A percentile compares a stretch with the other conserved stretches of the same genome.
phyloP scores from a whole-genome alignment of 352 stramenopile species.

The Phytophthora cryptogea region DNA sequence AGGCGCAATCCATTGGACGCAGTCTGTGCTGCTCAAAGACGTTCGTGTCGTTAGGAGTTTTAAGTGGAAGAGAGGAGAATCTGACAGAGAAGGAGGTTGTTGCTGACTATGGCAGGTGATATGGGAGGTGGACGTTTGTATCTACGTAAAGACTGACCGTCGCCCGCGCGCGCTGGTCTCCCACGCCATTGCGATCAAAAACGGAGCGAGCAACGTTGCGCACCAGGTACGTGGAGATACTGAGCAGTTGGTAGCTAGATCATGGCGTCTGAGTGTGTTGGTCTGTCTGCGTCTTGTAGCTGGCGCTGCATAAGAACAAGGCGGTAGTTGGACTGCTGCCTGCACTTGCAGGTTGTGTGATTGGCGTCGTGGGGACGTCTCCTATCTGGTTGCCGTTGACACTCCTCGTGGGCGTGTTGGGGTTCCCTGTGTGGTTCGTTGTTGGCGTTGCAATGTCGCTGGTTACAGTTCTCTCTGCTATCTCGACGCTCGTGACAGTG shows the following conservation, averaged over 20 bases:
- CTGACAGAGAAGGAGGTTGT: background rate
- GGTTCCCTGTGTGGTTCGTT: constrained; percentile 67
- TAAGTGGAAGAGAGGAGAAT: background rate
- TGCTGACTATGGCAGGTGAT: constrained; percentile 21
- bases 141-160: constrained; percentile 48
- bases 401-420: constrained; percentile 56
- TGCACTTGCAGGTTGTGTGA: constrained; percentile 44
- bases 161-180: constrained; percentile 50
- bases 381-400: constrained; percentile 66
- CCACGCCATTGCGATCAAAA: constrained; percentile 45
- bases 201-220: constrained; percentile 38
- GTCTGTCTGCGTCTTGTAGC: constrained; percentile 21
- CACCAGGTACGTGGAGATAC: constrained; percentile 38
- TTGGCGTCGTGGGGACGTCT: constrained; percentile 49
- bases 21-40: constrained; percentile 32
- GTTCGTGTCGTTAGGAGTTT: constrained; percentile 21
- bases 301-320: constrained; percentile 67
- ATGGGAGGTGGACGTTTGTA: constrained; percentile 37
- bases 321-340: constrained; percentile 55
- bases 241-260: background rate
- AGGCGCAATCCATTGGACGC: constrained; percentile 46
- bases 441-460: constrained; percentile 47
- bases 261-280: background rate
- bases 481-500: constrained; percentile 56
- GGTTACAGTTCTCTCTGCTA: constrained; percentile 45